Conservation (phyloP, 2,329 filamentous ascomycete species). For the Leptographium wingfieldii region DNA sequence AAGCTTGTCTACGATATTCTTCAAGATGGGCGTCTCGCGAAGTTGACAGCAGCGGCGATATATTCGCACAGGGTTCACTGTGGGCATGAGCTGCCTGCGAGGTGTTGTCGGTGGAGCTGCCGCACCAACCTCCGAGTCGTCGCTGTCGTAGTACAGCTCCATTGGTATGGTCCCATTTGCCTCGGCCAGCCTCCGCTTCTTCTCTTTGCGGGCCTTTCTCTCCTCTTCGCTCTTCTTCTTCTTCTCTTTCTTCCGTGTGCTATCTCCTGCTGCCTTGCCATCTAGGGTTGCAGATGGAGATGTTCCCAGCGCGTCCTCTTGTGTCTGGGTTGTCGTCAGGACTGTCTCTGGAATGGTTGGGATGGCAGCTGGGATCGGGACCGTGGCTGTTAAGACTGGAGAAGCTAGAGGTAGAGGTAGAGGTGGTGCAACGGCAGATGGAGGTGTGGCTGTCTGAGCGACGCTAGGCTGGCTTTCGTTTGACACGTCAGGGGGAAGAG, state of each 20-base stretch:
- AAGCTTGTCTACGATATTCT: conserved; percentile 83
- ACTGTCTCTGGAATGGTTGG: neutral
- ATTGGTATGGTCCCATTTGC: conserved; percentile 79
- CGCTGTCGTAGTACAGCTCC: conserved; percentile 63
- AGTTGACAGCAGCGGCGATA: conserved; percentile 92
- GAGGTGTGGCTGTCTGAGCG: neutral
- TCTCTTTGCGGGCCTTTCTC: conserved; percentile 81
- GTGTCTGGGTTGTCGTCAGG: neutral
- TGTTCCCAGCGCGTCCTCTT: neutral
- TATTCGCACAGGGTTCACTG: conserved; percentile 82
- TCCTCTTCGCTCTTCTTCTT: conserved; percentile 93
- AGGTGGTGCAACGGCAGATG: neutral
- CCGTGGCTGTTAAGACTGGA: neutral
- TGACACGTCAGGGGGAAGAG: conserved; percentile 11
- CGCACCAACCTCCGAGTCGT: conserved; percentile 32
- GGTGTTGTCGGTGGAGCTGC: conserved; percentile 23
- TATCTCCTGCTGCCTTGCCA: conserved; percentile 14
- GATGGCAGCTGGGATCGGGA: neutral
- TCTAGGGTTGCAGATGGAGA: neutral
- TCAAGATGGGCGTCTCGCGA: conserved; percentile 81
- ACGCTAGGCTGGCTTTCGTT: conserved; percentile 36
- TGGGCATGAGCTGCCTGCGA: conserved; percentile 55
- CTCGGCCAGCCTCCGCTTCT: conserved; percentile 71
- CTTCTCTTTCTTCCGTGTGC: conserved; percentile 76
- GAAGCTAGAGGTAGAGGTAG: neutral